phyloP scores from a whole-genome alignment of 371 early-diverging fungal species.

The Capillidium rhysosporum region DNA sequence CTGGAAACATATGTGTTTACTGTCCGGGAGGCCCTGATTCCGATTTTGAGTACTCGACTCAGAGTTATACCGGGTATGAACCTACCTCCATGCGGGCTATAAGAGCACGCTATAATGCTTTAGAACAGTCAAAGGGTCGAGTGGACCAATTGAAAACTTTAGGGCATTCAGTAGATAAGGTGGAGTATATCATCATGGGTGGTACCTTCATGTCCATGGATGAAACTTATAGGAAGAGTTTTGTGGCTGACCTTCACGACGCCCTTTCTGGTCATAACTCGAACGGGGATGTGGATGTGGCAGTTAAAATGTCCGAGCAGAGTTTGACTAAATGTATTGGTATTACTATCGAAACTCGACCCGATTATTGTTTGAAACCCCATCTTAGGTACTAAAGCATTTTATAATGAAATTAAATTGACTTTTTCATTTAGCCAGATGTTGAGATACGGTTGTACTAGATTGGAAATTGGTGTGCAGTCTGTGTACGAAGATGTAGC shows the following conservation, averaged over 20 bases:
- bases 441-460: constrained; percentile 98
- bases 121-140: constrained; percentile 92
- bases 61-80: constrained; percentile 99
- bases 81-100: constrained; percentile 99
- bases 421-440: constrained; percentile 50
- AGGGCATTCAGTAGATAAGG: constrained; percentile 98
- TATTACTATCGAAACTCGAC: constrained; percentile 99
- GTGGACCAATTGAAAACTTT: constrained; percentile 89
- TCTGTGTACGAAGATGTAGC: constrained; percentile 99
- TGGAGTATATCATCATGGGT: constrained; percentile 99
- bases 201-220: constrained; percentile 99
- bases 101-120: constrained; percentile 96
- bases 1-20: constrained; percentile 99
- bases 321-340: constrained; percentile 97
- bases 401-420: background rate
- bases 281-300: constrained; percentile 81
- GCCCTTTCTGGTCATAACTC: constrained; percentile 89
- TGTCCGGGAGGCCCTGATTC: constrained; percentile 99
- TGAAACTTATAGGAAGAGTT: constrained; percentile 94
- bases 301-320: constrained; percentile 91
- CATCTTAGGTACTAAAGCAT: constrained; percentile 42
- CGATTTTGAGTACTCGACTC: constrained; percentile 99
- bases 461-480: constrained; percentile 99
- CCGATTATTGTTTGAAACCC: constrained; percentile 97
- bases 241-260: constrained; percentile 95